phyloP scores from a whole-genome alignment of 441 rosid species.

The Breynia disticha region DNA sequence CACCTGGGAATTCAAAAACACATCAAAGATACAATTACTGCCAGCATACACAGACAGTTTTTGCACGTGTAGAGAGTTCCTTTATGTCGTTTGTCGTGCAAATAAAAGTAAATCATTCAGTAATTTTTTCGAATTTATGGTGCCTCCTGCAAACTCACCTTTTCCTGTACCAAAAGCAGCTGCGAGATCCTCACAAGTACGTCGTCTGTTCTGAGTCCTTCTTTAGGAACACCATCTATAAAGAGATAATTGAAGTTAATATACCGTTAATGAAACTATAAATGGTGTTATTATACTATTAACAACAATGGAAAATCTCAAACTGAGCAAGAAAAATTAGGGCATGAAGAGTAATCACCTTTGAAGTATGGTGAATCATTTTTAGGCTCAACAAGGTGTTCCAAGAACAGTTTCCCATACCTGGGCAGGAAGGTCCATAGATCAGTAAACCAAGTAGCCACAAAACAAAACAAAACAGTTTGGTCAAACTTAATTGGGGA shows the following conservation, averaged over 20 bases:
- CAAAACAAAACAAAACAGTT: background rate
- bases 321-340: constrained; percentile 6
- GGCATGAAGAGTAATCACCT: constrained; percentile 38
- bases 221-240: constrained; percentile 97
- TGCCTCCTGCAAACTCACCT: constrained; percentile 36
- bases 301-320: background rate
- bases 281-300: too few relatives aligned
- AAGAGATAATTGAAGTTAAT: constrained; percentile 11
- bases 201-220: constrained; percentile 88
- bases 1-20: constrained; percentile 39
- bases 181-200: constrained; percentile 77
- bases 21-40: constrained; percentile 7
- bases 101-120: too few relatives aligned
- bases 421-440: constrained; percentile 29
- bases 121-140: background rate
- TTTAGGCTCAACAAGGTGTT: constrained; percentile 60
- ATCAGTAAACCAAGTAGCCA: constrained; percentile 12
- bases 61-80: background rate
- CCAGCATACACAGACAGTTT: too few relatives aligned
- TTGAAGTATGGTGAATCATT: constrained; percentile 63
- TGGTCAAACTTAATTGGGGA: background rate
- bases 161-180: constrained; percentile 55
- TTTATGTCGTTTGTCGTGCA: too few relatives aligned
- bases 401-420: constrained; percentile 66
- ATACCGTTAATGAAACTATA: background rate